These are phyloP conservation scores for Cladochytrium tenue DNA, from an alignment of 371 early-diverging fungal genomes.

Conservation along the genomic window DNA sequence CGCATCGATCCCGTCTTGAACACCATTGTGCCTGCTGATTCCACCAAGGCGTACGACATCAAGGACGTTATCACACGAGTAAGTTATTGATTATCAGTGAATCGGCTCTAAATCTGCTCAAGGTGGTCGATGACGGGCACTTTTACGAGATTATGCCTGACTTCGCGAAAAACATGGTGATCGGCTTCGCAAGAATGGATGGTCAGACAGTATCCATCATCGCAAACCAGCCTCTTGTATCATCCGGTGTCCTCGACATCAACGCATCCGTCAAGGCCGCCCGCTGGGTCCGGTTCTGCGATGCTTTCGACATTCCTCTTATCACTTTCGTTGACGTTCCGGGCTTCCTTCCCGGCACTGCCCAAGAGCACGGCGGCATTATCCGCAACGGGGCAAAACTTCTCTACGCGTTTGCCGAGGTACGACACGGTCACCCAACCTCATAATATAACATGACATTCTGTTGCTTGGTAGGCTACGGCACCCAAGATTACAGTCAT, in stretches of 20 bases:
- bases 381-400: conserved; percentile 97
- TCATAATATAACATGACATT: no score
- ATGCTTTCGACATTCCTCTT: conserved; percentile 93
- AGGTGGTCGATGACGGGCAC: conserved; percentile 78
- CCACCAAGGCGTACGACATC: conserved; percentile 95
- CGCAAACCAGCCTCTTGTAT: conserved; percentile 93
- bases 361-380: conserved; percentile 94
- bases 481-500: conserved; percentile 96
- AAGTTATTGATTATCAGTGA: conserved; percentile 2
- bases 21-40: conserved; percentile 84
- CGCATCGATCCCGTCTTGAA: conserved; percentile 83
- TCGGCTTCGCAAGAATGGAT: conserved; percentile 85
- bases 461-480: conserved; percentile 65
- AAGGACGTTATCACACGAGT: conserved; percentile 81
- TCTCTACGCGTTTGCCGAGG: conserved; percentile 92
- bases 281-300: conserved; percentile 93
- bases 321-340: conserved; percentile 97
- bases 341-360: conserved; percentile 93
- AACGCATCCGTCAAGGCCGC: conserved; percentile 95
- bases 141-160: conserved; percentile 93
- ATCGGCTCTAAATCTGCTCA: neutral
- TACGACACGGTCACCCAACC: neutral
- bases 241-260: conserved; percentile 95
- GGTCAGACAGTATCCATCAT: conserved; percentile 93
- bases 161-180: conserved; percentile 90